These are phyloP conservation scores for Vararia minispora DNA, from an alignment of 768 basidiomycete species.

Conservation along the genomic window DNA sequence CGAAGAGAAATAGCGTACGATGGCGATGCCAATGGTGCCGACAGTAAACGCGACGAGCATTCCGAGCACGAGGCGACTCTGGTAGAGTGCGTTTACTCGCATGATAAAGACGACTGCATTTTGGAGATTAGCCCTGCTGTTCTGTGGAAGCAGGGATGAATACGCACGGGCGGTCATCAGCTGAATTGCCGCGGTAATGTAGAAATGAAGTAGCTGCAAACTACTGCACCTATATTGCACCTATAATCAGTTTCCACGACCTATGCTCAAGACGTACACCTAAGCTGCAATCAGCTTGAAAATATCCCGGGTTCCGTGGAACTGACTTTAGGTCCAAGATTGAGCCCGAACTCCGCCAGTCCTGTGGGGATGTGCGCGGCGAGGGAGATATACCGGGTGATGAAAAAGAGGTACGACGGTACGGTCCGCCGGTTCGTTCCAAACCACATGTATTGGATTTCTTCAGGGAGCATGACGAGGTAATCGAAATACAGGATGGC, in stretches of 20 bases:
- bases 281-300: not conserved
- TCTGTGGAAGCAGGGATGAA: not conserved
- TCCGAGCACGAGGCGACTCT: not conserved
- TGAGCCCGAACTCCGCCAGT: not conserved
- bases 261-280: not conserved
- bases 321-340: not conserved
- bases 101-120: not conserved
- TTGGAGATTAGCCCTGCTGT: not conserved
- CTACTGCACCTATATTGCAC: not conserved
- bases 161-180: not conserved
- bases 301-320: not conserved
- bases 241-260: not conserved
- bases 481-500: not conserved
- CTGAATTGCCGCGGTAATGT: not conserved
- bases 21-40: not conserved
- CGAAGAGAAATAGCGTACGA: not conserved
- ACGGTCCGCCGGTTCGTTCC: not conserved
- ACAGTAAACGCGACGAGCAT: not conserved
- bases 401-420: not conserved
- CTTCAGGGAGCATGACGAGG: not conserved
- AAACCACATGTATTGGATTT: not conserved
- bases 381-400: not conserved
- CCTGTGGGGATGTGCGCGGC: not conserved
- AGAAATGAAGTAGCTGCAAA: not conserved
- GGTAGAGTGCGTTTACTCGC: not conserved